Evolutionary conservation across 2,329 filamentous ascomycete genomes (phyloP).

Genomic region (Lasiodiplodia theobromae): DNA sequence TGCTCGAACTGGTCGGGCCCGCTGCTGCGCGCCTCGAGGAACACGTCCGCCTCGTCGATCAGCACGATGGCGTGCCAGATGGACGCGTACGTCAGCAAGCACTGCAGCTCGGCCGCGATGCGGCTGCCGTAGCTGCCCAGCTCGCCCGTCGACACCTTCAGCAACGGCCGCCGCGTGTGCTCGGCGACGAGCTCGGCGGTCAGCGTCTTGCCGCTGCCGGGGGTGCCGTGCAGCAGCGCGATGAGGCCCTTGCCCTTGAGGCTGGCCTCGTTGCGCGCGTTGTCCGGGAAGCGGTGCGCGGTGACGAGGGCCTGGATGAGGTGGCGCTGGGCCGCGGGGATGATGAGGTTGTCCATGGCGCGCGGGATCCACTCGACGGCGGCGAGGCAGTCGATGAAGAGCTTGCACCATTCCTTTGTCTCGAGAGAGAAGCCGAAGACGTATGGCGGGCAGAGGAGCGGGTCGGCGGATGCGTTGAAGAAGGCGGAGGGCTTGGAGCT

Average conservation of each 20-base stretch:
- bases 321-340: constrained; percentile 39
- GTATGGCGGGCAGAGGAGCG: constrained; percentile 41
- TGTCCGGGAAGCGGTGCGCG: constrained; percentile 35
- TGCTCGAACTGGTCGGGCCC: constrained; percentile 42
- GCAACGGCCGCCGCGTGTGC: constrained; percentile 32
- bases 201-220: constrained; percentile 60
- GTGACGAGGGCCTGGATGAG: constrained; percentile 40
- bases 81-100: constrained; percentile 11
- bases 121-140: constrained; percentile 43
- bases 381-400: constrained; percentile 37
- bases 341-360: constrained; percentile 41
- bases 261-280: constrained; percentile 43
- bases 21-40: constrained; percentile 60
- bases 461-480: constrained; percentile 33
- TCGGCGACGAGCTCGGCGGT: constrained; percentile 49
- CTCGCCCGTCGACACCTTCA: constrained; percentile 52
- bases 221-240: constrained; percentile 56
- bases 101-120: constrained; percentile 31
- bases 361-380: constrained; percentile 41
- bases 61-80: constrained; percentile 20
- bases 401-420: constrained; percentile 33
- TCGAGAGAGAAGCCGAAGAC: constrained; percentile 34
- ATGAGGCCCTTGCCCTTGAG: constrained; percentile 62
- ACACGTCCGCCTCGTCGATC: constrained; percentile 63
- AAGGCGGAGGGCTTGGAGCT: constrained; percentile 22